These are phyloP conservation scores for Hypoxylon fuscum DNA, from an alignment of 495 filamentous ascomycete genomes.

Conservation along the genomic window DNA sequence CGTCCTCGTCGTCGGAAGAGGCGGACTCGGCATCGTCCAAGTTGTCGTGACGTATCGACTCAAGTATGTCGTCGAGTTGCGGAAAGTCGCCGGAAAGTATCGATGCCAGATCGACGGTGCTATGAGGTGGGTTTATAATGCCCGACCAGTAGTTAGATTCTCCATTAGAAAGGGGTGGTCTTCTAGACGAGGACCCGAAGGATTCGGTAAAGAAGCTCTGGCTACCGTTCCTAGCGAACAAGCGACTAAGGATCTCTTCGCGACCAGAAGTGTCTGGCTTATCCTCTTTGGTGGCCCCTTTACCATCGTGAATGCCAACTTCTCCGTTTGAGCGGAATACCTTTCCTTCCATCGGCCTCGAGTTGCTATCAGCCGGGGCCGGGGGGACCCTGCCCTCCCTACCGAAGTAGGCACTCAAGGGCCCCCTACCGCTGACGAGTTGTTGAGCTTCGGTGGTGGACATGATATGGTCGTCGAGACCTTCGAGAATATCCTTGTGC, in stretches of 20 bases:
- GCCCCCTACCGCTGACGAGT: slow-evolving; percentile 77
- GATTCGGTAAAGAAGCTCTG: slow-evolving; percentile 50
- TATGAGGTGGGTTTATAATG: slow-evolving; percentile 53
- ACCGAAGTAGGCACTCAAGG: slow-evolving; percentile 77
- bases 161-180: slow-evolving; percentile 37
- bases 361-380: slow-evolving; percentile 64
- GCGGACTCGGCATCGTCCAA: slow-evolving; percentile 34
- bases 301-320: slow-evolving; percentile 64
- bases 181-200: slow-evolving; percentile 40
- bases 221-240: slow-evolving; percentile 47
- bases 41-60: slow-evolving; percentile 43
- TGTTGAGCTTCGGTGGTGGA: slow-evolving; percentile 75
- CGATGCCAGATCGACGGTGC: slow-evolving; percentile 47
- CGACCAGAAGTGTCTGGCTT: slow-evolving; percentile 51
- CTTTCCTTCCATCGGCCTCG: slow-evolving; percentile 72
- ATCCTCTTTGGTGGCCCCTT: slow-evolving; percentile 51
- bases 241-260: slow-evolving; percentile 51
- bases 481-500: slow-evolving; percentile 82
- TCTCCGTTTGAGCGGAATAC: slow-evolving; percentile 65
- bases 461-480: slow-evolving; percentile 80
- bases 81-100: slow-evolving; percentile 47
- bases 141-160: slow-evolving; percentile 51
- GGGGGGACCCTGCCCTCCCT: slow-evolving; percentile 68
- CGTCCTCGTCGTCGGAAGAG: slow-evolving; percentile 41
- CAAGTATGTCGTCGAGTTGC: slow-evolving; percentile 39